Evolutionary conservation across 1,284 basidiomycete species (phyloP), one percentile per base, ranked within the genome.

Genomic region (Entoloma clypeatum): DNA sequence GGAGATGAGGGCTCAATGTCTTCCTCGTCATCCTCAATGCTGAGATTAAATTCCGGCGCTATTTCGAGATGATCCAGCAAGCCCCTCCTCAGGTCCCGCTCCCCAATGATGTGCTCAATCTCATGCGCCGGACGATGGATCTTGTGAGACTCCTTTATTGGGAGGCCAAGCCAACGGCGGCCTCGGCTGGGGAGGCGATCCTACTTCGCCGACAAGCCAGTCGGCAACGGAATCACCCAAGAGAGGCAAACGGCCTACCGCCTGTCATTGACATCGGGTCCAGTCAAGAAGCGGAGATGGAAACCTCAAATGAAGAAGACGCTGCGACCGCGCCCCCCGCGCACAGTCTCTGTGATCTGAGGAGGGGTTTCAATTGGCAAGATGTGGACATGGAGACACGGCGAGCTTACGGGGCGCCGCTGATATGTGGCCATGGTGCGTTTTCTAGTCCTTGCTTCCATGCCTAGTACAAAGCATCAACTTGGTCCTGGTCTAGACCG

Each of bases 1-100:
- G 17, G n/a, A 10, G 13, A 10, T 23, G 24, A 23, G 17, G 21
- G 9, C 33, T 53, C 25, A 51, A 53, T 35, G 34, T 45, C 30
- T 51, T 53, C 30, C 44, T 53, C 9, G 49, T 53, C 6, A 44
- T 44, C 16, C 7, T 51, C 17, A 53, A 53, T 37, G 47, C 51
- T 17, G 49, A 51, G 19, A 49, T 53, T 33, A 51, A 53, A 44
- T 53, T 53, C 33, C 41, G 47, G 25, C 39, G 51, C 31, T 52
- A 50, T 34, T 48, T 44, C 22, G 28, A 39, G 18, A 48, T 48
- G 39, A 14, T 38, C 27, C 16, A 19, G 23, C 7, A 22, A 19
- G 2, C 37, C 8, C 46, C 45, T 26, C 35, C 37, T 32, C 3
- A n/a, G 4, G 17, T 34, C 22, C 45, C 47, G 6, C 52, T 53